Conservation (phyloP, 176 grass and related monocot species). For the Hordeum marinum region DNA sequence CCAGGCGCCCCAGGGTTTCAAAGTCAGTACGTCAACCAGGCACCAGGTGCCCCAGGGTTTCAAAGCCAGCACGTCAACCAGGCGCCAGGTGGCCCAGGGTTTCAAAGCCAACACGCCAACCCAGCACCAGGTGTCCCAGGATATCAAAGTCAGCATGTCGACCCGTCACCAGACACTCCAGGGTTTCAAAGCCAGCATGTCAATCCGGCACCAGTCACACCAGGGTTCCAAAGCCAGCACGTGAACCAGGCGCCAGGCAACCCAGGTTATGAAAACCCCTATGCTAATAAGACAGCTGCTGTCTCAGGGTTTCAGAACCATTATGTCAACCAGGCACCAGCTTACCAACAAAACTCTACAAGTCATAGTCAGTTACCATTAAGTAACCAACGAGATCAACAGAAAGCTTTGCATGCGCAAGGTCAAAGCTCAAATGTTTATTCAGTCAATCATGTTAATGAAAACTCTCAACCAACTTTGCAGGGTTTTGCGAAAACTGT, state of each 20-base stretch:
- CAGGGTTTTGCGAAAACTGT: constrained; percentile 32
- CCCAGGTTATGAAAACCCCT: constrained; percentile 24
- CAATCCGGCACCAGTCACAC: constrained; percentile 12
- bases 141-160: not conserved
- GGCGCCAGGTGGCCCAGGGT: not conserved
- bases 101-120: not conserved
- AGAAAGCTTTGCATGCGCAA: constrained; percentile 48
- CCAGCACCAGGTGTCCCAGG: not conserved
- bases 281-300: constrained; percentile 13
- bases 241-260: not conserved
- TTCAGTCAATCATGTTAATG: constrained; percentile 35
- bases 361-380: constrained; percentile 26
- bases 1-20: constrained; percentile 3
- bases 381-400: constrained; percentile 55
- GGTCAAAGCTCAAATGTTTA: constrained; percentile 50
- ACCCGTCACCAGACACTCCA: not conserved
- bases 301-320: constrained; percentile 10
- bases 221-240: constrained; percentile 28
- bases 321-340: constrained; percentile 30
- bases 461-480: constrained; percentile 27
- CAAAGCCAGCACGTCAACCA: constrained; percentile 6
- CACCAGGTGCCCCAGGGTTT: constrained; percentile 5
- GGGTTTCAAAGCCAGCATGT: not conserved
- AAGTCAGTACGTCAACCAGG: not conserved
- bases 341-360: constrained; percentile 34